Percentiles rank a stretch among this genome's conserved stretches.
phyloP scores from a whole-genome alignment of 23 red algal species.

The Chondrus crispus region DNA sequence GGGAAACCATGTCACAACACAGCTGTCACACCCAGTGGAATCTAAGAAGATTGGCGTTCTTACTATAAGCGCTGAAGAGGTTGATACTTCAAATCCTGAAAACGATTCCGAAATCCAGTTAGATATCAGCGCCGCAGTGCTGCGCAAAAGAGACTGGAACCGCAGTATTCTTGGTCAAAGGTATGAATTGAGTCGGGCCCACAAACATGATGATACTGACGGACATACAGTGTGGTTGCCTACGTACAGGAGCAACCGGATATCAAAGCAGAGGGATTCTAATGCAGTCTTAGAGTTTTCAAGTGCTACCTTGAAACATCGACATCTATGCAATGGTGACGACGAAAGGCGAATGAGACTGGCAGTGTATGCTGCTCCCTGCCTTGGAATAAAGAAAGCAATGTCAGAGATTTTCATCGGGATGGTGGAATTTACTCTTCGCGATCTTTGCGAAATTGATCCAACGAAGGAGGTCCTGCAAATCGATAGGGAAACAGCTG shows the following conservation, averaged over 20 bases:
- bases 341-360: conserved; percentile 36
- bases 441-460: conserved; percentile 52
- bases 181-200: conserved; percentile 43
- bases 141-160: conserved; percentile 39
- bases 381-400: not conserved
- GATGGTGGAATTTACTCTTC: not conserved
- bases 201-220: conserved; percentile 32
- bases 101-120: conserved; percentile 30
- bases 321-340: conserved; percentile 62
- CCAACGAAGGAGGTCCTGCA: conserved; percentile 44
- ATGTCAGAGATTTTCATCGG: conserved; percentile 17
- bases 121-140: conserved; percentile 22
- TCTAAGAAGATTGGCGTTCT: conserved; percentile 36
- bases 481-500: not conserved
- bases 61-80: not conserved
- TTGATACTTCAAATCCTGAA: not conserved
- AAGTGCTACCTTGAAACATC: conserved; percentile 6
- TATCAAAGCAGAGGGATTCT: conserved; percentile 35
- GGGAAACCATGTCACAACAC: conserved; percentile 39
- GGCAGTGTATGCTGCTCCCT: not conserved
- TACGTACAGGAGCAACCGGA: conserved; percentile 47
- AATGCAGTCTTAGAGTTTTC: conserved; percentile 47
- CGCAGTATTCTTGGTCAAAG: conserved; percentile 28
- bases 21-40: conserved; percentile 29
- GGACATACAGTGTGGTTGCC: conserved; percentile 53